Percentiles rank a stretch among this genome's conserved stretches.
Evolutionary conservation across 169 alveolate species (phyloP).

Genomic region (Cyclospora cayetanensis): DNA sequence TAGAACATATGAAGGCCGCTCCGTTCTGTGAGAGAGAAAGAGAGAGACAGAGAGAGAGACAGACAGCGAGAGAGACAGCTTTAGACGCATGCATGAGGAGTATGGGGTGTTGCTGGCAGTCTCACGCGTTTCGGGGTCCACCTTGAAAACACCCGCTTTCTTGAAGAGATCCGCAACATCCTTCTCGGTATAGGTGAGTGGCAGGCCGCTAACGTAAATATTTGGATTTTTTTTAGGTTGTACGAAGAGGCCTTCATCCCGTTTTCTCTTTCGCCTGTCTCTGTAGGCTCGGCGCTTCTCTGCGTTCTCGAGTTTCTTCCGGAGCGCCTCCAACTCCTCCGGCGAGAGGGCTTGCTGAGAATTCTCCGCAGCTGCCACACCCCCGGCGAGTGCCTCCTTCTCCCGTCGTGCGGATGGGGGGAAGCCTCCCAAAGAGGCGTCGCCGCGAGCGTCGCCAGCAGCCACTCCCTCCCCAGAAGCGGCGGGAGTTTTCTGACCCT

Average conservation of each 20-base stretch:
- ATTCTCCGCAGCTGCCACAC: not conserved
- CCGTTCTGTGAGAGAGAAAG: not conserved
- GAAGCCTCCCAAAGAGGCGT: no score
- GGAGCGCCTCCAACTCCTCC: not conserved
- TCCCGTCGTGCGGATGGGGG: not conserved
- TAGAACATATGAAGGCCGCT: not conserved
- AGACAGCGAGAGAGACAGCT: not conserved
- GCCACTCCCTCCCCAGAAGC: no score
- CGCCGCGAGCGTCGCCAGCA: no score
- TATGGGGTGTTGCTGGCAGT: not conserved
- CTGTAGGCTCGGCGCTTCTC: constrained; percentile 27
- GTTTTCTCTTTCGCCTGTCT: constrained; percentile 55
- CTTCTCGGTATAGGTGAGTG: constrained; percentile 79
- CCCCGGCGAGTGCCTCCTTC: not conserved
- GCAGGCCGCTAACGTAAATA: constrained; percentile 83
- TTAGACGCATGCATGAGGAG: not conserved
- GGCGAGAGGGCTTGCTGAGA: no score
- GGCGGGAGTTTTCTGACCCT: no score
- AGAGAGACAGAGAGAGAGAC: not conserved
- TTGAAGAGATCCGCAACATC: constrained; percentile 83
- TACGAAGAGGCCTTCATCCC: constrained; percentile 73
- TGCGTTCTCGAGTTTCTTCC: not conserved
- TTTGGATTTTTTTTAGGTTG: constrained; percentile 77
- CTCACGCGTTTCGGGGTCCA: constrained; percentile 85
- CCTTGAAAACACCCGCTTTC: constrained; percentile 87